phyloP scores from a whole-genome alignment of 2,329 filamentous ascomycete species.

The Fusarium secorum region DNA sequence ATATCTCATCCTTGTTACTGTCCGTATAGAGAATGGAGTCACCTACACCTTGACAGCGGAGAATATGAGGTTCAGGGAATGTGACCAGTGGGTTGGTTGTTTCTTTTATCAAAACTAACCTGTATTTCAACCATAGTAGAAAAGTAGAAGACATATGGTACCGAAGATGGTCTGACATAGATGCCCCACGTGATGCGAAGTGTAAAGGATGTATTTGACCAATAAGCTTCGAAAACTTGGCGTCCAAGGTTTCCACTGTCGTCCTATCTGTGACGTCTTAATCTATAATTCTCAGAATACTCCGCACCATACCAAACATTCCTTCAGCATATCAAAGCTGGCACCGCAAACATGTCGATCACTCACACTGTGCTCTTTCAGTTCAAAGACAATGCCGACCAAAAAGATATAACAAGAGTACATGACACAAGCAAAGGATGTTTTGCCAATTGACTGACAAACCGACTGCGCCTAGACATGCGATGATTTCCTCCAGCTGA shows the following conservation, averaged over 20 bases:
- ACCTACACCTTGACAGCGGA: neutral
- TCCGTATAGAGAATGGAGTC: neutral
- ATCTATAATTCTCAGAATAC: neutral
- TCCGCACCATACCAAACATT: neutral
- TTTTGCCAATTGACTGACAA: neutral
- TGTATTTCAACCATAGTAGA: neutral
- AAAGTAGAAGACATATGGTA: neutral
- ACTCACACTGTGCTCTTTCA: constrained; percentile 16
- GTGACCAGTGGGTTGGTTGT: no score
- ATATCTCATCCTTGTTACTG: neutral
- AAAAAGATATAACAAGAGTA: neutral
- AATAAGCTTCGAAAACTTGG: neutral
- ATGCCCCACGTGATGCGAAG: neutral
- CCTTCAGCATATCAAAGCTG: neutral
- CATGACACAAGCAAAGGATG: fast-evolving
- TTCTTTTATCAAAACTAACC: neutral
- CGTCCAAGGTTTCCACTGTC: neutral
- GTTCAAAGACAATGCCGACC: neutral
- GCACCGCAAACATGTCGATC: neutral
- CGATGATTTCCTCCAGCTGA: constrained; percentile 1
- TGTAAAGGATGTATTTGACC: neutral
- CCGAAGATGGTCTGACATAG: neutral
- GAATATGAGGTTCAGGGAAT: neutral
- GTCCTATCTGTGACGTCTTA: neutral
- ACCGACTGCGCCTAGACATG: neutral